These are phyloP conservation scores for Plasmodium malariae DNA, from an alignment of 169 alveolate genomes.

Conservation along the genomic window DNA sequence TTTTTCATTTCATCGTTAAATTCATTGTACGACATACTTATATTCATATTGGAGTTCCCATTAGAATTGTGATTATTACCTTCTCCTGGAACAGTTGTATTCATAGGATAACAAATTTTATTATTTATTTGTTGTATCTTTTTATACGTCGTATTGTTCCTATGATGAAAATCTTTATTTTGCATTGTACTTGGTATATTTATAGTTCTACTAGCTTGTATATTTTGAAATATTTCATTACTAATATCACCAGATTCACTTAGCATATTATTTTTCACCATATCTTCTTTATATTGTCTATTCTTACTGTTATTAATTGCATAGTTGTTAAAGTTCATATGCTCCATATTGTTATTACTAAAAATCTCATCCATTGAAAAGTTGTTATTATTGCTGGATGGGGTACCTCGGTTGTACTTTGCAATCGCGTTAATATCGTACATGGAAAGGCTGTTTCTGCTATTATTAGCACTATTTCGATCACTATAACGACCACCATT, in stretches of 20 bases:
- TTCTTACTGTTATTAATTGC: background rate
- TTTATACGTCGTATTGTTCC: background rate
- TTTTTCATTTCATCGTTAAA: constrained; percentile 19
- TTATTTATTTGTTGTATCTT: constrained; percentile 26
- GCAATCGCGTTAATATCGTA: background rate
- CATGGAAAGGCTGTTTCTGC: background rate
- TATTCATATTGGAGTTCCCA: constrained; percentile 15
- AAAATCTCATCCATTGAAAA: background rate
- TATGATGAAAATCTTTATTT: constrained; percentile 1
- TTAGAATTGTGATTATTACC: background rate
- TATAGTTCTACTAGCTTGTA: background rate
- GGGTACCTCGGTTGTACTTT: no score
- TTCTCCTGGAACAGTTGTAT: constrained; percentile 7
- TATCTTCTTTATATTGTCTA: constrained; percentile 13
- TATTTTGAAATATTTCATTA: constrained; percentile 15
- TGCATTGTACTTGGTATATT: constrained; percentile 8
- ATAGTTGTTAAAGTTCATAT: background rate
- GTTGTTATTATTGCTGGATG: constrained; percentile 8
- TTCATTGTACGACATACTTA: background rate
- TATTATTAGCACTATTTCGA: background rate
- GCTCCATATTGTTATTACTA: background rate
- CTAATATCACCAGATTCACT: background rate
- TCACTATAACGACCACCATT: background rate
- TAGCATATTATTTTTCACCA: background rate
- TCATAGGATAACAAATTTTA: background rate